Base-by-base conservation (phyloP, 441 rosid genomes). In the Syzygium syzygioides region DNA sequence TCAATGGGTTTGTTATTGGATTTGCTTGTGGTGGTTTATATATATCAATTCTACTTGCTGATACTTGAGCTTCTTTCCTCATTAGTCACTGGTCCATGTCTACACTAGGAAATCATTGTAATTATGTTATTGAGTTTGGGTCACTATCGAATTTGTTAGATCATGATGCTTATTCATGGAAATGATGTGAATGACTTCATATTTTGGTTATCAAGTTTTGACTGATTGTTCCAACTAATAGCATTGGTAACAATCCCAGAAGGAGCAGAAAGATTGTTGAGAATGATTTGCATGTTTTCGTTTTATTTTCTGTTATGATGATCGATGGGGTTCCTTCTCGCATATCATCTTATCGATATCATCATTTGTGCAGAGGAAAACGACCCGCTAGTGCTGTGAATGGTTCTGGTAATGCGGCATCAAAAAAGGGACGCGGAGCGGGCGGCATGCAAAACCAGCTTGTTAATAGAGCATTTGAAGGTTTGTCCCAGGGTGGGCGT, bases 401-500 rank as follows among this genome's bases (percentile, higher is more conserved):
- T 88, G 98, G 96, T 87, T 92, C 98, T 9, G 92, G 93, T 85
- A 95, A 93, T 90, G 85, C 55, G 19, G 93, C 92, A 48, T 52
- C 92, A 14, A 98, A 98, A 92, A 97, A 91, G 91, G 95, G 98
- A 57, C 97, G 98, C 34, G 98, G 98, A 79, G 91, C 93, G 3
- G 95, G 97, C 87, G 94, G 96, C 52, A 26, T 93, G 91, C 98
- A 93, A 87, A 97, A 93, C 87, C 99, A 98, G 92, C 97, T 96
- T 79, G 97, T 98, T 52, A 97, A 94, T 90, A 95, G 97, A 92
- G 99, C 99, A 85, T 93, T 96, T 79, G 97, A 97, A 90, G 99
- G 99, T 57, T 93, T 98, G 91, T 94, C 99, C 60, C 93, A 90
- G 86, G 96, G 96, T 87, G 95, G 95, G 50, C 91, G 96, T 37